Evolutionary conservation across 768 basidiomycete genomes (phyloP).

Genomic region (Boletus rubropictus): DNA sequence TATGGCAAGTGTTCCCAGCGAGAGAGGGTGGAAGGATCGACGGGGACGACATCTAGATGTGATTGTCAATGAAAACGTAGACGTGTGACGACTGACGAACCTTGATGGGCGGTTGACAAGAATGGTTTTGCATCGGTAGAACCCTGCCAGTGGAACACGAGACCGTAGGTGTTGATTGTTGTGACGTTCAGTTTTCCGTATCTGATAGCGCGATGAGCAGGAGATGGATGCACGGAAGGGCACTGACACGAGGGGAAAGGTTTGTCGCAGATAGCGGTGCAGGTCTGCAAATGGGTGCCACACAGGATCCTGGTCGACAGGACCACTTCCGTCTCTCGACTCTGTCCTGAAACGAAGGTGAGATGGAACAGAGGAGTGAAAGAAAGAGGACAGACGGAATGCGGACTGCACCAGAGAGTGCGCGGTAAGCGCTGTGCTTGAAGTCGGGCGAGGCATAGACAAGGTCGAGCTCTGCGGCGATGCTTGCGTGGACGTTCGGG

Average conservation of each 20-base stretch:
- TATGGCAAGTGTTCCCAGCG: not conserved
- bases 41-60: not conserved
- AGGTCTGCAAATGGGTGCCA: not conserved
- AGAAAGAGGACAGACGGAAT: constrained; percentile 29
- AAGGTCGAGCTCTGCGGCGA: constrained; percentile 27
- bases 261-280: not conserved
- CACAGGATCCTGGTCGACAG: not conserved
- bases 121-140: not conserved
- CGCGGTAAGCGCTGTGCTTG: constrained; percentile 24
- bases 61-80: not conserved
- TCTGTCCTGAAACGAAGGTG: not conserved
- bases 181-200: not conserved
- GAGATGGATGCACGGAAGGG: not conserved
- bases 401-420: constrained; percentile 32
- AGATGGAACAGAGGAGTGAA: constrained; percentile 21
- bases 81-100: not conserved
- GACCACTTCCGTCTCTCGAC: not conserved
- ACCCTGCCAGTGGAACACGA: not conserved
- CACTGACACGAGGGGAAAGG: not conserved
- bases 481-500: constrained; percentile 22
- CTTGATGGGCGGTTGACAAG: not conserved
- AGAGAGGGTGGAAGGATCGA: not conserved
- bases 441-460: constrained; percentile 31
- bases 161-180: not conserved
- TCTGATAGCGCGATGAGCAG: not conserved